Evolutionary conservation across 2,329 filamentous ascomycete species (phyloP).

Genomic region (Hymenoscyphus repandus): DNA sequence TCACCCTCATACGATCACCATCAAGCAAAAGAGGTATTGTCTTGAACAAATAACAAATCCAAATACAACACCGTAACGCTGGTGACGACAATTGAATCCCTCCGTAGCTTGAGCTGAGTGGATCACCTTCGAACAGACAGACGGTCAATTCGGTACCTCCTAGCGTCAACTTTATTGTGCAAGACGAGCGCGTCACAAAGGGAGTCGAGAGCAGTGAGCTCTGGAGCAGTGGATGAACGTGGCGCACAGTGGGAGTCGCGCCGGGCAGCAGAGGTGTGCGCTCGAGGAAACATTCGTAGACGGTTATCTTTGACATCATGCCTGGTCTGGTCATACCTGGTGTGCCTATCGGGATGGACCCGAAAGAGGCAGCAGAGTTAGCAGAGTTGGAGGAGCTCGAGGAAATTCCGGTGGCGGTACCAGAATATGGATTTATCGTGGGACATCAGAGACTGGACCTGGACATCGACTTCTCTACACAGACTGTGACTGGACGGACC

Average conservation of each 20-base stretch:
- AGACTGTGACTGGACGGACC: constrained; percentile 69
- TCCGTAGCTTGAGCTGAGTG: too few relatives aligned
- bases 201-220: not conserved
- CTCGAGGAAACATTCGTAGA: not conserved
- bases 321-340: constrained; percentile 29
- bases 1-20: too few relatives aligned
- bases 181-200: constrained; percentile 5
- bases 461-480: constrained; percentile 78
- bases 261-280: constrained; percentile 9
- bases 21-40: too few relatives aligned
- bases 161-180: not conserved
- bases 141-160: too few relatives aligned
- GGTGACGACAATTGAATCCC: too few relatives aligned
- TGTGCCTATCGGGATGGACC: constrained; percentile 21
- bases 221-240: too few relatives aligned
- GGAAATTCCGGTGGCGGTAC: not conserved
- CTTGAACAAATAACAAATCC: too few relatives aligned
- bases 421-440: constrained; percentile 43
- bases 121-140: too few relatives aligned
- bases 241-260: constrained; percentile 9
- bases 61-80: too few relatives aligned
- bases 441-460: constrained; percentile 84
- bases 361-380: constrained; percentile 7
- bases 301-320: constrained; percentile 13
- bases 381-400: not conserved